Conservation (phyloP, 768 basidiomycete species). For the Kwoniella europaea region DNA sequence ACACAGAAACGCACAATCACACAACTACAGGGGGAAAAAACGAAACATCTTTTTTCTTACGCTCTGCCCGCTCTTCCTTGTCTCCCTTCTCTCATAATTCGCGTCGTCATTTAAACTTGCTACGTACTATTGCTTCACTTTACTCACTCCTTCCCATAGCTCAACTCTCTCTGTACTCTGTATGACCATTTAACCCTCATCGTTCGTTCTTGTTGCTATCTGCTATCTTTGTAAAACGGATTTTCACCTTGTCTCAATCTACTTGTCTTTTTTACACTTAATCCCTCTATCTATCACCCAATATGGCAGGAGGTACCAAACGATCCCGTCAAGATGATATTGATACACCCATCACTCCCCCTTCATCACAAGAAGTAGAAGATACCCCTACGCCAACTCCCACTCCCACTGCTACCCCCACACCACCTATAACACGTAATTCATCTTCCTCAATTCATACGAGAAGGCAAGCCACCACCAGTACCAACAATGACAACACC, state of each 20-base stretch:
- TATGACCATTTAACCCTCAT: background rate
- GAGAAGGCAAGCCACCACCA: constrained; percentile 11
- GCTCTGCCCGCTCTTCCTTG: background rate
- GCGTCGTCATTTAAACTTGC: constrained; percentile 3
- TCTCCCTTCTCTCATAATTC: background rate
- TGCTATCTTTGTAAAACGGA: constrained; percentile 3
- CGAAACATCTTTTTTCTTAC: constrained; percentile 2
- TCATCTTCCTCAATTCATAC: constrained; percentile 1
- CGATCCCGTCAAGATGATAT: constrained; percentile 28
- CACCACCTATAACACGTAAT: constrained; percentile 14
- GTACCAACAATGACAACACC: constrained; percentile 7
- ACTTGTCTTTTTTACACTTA: constrained; percentile 5
- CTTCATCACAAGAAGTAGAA: background rate
- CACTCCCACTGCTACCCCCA: constrained; percentile 9
- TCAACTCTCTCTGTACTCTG: constrained; percentile 1
- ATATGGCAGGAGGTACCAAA: constrained; percentile 30
- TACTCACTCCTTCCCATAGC: background rate
- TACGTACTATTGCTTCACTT: background rate
- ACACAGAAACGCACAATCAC: background rate
- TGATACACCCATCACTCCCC: constrained; percentile 7
- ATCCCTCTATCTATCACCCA: background rate
- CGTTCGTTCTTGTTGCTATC: background rate
- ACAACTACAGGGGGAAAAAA: constrained; percentile 3
- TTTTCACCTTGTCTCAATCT: constrained; percentile 7
- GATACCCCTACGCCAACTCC: constrained; percentile 23